phyloP scores from a whole-genome alignment of 495 filamentous ascomycete genomes.

The Acidiella bohemica region DNA sequence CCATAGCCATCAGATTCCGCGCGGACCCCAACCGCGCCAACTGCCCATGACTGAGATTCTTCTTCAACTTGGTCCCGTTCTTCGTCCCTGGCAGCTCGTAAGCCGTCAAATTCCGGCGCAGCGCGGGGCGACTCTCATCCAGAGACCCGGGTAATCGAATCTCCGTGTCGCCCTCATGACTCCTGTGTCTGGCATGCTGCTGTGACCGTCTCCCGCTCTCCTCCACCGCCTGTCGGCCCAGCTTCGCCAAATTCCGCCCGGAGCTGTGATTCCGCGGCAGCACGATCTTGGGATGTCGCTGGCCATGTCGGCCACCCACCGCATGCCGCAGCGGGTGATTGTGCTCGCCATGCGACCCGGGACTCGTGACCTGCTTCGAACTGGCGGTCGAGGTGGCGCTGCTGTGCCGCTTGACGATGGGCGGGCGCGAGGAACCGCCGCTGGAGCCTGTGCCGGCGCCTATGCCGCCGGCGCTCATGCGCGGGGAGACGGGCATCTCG shows the following conservation, averaged over 20 bases:
- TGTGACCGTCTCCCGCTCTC: neutral
- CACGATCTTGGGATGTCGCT: constrained; percentile 11
- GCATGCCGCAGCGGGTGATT: constrained; percentile 14
- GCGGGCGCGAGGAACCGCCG: constrained; percentile 1
- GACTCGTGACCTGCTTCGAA: neutral
- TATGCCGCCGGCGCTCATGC: too few relatives aligned
- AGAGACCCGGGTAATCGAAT: constrained; percentile 15
- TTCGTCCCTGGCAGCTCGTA: constrained; percentile 15
- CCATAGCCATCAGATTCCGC: constrained; percentile 8
- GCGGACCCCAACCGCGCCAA: constrained; percentile 16
- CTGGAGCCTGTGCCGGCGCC: neutral
- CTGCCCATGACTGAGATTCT: constrained; percentile 28
- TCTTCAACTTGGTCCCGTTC: constrained; percentile 23
- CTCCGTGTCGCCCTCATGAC: constrained; percentile 17
- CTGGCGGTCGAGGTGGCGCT: constrained; percentile 9
- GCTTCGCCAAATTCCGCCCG: constrained; percentile 15
- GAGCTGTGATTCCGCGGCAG: constrained; percentile 18
- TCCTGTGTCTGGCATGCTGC: neutral
- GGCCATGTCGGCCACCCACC: constrained; percentile 4
- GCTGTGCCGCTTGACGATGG: constrained; percentile 11
- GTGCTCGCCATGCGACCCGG: constrained; percentile 13
- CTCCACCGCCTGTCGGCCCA: constrained; percentile 6
- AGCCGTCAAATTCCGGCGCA: constrained; percentile 15
- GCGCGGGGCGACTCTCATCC: constrained; percentile 6
- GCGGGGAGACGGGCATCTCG: too few relatives aligned